phyloP scores from a whole-genome alignment of 495 filamentous ascomycete species.

The Xylaria curta region DNA sequence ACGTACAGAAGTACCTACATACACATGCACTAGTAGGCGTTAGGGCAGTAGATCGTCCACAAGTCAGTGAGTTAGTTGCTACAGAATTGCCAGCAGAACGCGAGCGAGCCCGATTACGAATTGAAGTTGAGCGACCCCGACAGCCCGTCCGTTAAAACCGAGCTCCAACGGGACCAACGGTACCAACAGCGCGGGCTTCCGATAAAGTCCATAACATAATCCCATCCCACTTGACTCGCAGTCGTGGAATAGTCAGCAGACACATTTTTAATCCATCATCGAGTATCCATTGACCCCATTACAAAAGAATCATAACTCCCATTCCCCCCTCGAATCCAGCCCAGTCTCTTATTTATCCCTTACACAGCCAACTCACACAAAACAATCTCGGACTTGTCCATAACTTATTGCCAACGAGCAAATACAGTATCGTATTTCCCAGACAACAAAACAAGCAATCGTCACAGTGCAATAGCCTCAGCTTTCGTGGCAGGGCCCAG shows the following conservation, averaged over 20 bases:
- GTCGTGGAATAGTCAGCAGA: slow-evolving; percentile 25
- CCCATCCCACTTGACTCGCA: neutral
- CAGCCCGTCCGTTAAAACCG: slow-evolving; percentile 23
- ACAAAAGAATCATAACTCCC: slow-evolving; percentile 40
- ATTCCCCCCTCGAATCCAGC: slow-evolving; percentile 11
- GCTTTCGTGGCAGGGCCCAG: slow-evolving; percentile 20
- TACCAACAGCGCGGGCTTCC: slow-evolving; percentile 9
- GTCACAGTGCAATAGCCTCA: slow-evolving; percentile 16
- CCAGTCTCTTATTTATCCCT: slow-evolving; percentile 8
- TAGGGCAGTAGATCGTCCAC: neutral
- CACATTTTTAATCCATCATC: slow-evolving; percentile 26
- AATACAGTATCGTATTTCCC: slow-evolving; percentile 1
- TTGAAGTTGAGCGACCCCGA: slow-evolving; percentile 13
- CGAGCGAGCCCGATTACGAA: slow-evolving; percentile 21
- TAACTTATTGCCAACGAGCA: neutral
- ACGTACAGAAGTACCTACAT: neutral
- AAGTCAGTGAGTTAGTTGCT: neutral
- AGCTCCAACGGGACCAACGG: neutral
- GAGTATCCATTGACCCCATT: slow-evolving; percentile 26
- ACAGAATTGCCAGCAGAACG: slow-evolving; percentile 7
- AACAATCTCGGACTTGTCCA: neutral
- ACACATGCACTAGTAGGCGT: too few relatives aligned
- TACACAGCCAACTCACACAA: slow-evolving; percentile 1
- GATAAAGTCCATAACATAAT: slow-evolving; percentile 15
- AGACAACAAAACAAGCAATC: slow-evolving; percentile 26